Base-by-base conservation (phyloP, 768 basidiomycete species). In the Podaxis sp. region DNA sequence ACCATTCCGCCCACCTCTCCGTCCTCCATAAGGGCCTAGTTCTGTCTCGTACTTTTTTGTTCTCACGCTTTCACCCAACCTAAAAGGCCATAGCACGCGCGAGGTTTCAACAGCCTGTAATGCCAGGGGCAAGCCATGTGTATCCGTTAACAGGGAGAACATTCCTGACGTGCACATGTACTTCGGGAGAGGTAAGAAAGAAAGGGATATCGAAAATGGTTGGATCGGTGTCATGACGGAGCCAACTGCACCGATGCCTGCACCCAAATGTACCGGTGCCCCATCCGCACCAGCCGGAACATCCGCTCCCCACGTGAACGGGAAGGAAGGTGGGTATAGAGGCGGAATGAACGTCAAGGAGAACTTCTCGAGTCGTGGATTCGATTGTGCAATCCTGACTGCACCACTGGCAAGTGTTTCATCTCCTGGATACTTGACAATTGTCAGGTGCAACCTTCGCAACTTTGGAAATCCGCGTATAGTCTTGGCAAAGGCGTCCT, bases 351-450 rank as follows among this genome's bases (percentile, higher is more conserved):
- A 89, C 1, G 84, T 81, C 55, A 91, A 78, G 11, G 78, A 77
- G 72, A 91, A 91, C 21, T 77, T 73, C 23, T 76, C 71, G n/a
- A 91, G 76, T 27, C 86, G 86, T 0, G 90, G 90, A 64, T 89
- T 89, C 32, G 77, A 74, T 62, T 74, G 82, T 13, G 88, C 88
- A 60, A 91, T 83, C 36, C 82, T 83, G 3, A 77, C 73, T 13
- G 88, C 88, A 57, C 87, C 84, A 25, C 76, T 69, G 6, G 81
- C 72, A 52, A 91, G 79, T 2, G 82, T 70, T 58, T 83, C 84
- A 62, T 90, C 87, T 36, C 85, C 84, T 28, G 83, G 82, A 62
- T 85, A 83, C 66, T 81, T 83, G 62, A 91, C 88, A 48, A 90
- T 78, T 5, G 86, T 84, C 11, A 90, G 74, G 28, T 80, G 71